Conservation (phyloP, 1,284 basidiomycete species). For the Rhodotorula sp. region DNA sequence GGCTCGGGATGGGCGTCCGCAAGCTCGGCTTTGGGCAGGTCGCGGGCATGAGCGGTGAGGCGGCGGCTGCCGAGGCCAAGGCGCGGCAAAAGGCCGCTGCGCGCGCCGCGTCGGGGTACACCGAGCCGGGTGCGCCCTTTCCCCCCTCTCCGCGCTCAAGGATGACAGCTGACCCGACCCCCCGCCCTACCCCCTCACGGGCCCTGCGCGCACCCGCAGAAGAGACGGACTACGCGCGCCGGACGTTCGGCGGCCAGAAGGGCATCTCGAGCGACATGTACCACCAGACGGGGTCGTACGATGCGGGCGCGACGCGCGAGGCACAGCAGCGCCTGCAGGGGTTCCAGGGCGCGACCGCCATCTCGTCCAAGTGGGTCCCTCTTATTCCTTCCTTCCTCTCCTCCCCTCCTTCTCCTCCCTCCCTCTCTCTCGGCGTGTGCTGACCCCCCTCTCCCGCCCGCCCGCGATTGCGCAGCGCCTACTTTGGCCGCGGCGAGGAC, state of each 20-base stretch:
- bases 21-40: conserved; percentile 84
- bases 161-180: too few relatives aligned
- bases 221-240: conserved; percentile 64
- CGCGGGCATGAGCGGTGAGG: conserved; percentile 44
- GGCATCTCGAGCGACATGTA: conserved; percentile 97
- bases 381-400: too few relatives aligned
- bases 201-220: conserved; percentile 10
- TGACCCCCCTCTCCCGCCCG: neutral
- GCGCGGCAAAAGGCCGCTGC: conserved; percentile 40
- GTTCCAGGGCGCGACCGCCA: conserved; percentile 90
- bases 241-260: conserved; percentile 90
- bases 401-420: conserved; percentile 12
- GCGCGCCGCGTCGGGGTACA: conserved; percentile 42
- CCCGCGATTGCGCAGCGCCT: conserved; percentile 57
- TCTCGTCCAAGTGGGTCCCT: conserved; percentile 71
- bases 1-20: conserved; percentile 76
- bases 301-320: conserved; percentile 70
- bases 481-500: conserved; percentile 91
- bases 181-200: neutral
- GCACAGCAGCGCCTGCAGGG: conserved; percentile 77
- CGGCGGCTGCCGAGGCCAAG: conserved; percentile 44
- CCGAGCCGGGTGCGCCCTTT: conserved; percentile 27
- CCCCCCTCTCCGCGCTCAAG: neutral
- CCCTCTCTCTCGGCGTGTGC: neutral
- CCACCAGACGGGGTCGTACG: conserved; percentile 88